Conservation (phyloP, 164 flowering plant species). For the Stephania yunnanensis region DNA sequence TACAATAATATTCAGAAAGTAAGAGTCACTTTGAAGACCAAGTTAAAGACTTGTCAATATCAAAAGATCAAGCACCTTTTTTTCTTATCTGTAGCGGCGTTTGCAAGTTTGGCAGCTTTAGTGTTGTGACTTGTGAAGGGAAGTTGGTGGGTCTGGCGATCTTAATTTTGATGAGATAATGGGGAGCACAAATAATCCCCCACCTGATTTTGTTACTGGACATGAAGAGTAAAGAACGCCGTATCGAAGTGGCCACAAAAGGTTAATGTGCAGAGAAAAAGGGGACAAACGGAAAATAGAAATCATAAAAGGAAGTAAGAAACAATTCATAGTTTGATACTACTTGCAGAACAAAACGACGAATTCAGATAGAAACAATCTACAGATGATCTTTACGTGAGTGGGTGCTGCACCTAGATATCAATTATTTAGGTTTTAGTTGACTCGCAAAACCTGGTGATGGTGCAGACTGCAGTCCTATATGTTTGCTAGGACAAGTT, state of each 20-base stretch:
- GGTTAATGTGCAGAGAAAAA: slow-evolving; percentile 2
- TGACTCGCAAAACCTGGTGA: background rate
- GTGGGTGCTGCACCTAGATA: slow-evolving; percentile 8
- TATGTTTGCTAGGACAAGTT: background rate
- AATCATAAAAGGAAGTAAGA: background rate
- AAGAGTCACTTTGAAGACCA: background rate
- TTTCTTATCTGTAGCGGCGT: background rate
- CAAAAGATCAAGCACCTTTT: background rate
- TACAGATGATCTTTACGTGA: background rate
- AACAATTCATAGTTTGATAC: background rate
- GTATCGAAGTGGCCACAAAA: slow-evolving; percentile 8
- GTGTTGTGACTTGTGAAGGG: slow-evolving; percentile 6
- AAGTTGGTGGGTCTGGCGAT: slow-evolving; percentile 34
- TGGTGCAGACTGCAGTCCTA: background rate
- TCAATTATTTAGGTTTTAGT: background rate
- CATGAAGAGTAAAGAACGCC: slow-evolving; percentile 20
- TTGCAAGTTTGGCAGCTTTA: background rate
- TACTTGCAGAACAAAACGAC: background rate
- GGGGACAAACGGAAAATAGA: background rate
- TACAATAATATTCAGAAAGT: slow-evolving; percentile 6
- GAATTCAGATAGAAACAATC: background rate
- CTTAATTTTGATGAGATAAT: slow-evolving; percentile 25
- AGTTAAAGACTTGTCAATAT: background rate
- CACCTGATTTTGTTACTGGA: slow-evolving; percentile 18
- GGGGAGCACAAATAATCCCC: slow-evolving; percentile 46